phyloP scores from a whole-genome alignment of 2,329 filamentous ascomycete species.

The Cercospora berteroae region DNA sequence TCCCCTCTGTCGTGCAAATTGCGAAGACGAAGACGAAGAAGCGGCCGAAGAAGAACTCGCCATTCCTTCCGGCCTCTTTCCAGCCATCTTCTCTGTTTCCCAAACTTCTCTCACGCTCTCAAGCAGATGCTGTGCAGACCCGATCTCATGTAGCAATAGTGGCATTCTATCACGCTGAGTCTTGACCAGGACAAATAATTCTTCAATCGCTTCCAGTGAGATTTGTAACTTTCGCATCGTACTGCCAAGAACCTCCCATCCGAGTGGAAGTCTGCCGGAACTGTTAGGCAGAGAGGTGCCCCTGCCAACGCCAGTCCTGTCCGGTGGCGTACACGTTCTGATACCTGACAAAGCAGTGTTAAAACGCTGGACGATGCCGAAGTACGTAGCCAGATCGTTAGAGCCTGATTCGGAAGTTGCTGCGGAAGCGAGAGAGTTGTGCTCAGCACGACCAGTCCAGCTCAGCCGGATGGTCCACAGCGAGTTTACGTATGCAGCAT shows the following conservation, averaged over 20 bases:
- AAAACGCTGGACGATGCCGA: slow-evolving; percentile 14
- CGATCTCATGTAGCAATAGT: slow-evolving; percentile 23
- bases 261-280: slow-evolving; percentile 2
- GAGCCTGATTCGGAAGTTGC: neutral
- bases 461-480: slow-evolving; percentile 20
- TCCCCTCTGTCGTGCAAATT: neutral
- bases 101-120: slow-evolving; percentile 21
- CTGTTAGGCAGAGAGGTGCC: neutral
- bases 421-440: neutral
- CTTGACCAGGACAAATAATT: slow-evolving; percentile 19
- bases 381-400: slow-evolving; percentile 6
- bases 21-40: neutral
- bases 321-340: slow-evolving; percentile 16
- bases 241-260: slow-evolving; percentile 22
- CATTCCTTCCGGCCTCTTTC: slow-evolving; percentile 3
- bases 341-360: slow-evolving; percentile 14
- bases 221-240: slow-evolving; percentile 23
- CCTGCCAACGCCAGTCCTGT: neutral
- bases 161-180: slow-evolving; percentile 18
- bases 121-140: slow-evolving; percentile 20
- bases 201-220: slow-evolving; percentile 23
- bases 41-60: neutral
- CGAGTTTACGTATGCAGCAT: slow-evolving; percentile 13
- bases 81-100: slow-evolving; percentile 9
- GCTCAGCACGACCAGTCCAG: slow-evolving; percentile 17